Evolutionary conservation across 2,329 filamentous ascomycete species (phyloP), one percentile per base, ranked within the genome.

Genomic region (Trichothecium roseum): DNA sequence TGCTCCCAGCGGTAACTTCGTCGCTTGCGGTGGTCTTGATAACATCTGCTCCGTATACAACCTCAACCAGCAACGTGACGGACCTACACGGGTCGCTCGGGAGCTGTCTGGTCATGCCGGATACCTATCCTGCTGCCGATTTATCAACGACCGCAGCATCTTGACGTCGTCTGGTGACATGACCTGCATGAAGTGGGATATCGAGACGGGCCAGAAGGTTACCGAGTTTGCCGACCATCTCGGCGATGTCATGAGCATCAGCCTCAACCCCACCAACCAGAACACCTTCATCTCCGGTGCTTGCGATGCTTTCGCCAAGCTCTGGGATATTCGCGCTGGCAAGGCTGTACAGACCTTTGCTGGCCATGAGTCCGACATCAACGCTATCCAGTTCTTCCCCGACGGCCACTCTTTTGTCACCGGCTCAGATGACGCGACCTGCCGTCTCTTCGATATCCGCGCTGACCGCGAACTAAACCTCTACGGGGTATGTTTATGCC

Each of bases 41-140:
- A 98, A 98, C 65, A 96, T 98, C 57, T 96, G 91, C 73, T 96
- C 89, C 52, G 95, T 98, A 59, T 98, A 98, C 72, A 98, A 96
- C 63, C 77, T 98, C 43, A 95, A 94, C 45, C 87, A 91, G 45
- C 77, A 78, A 57, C 78, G 89, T 51, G 91, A 98, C 62, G 91
- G 89, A n/a, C 91, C 91, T 8, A 96, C 91, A 31, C 84, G 91
- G 43, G 91, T 96, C 43, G 89, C 89, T 45, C 81, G 89, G 46
- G 91, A 98, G 64, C 72, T 98, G 33, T 96, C 91, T 22, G 91
- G 91, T 30, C 91, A 98, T 60, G 94, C 89, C 30, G 91, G 91
- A 34, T 98, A 98, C 55, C 77, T 98, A 30, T 94, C 87, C 16
- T 98, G 91, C 81, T 96, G 91, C 60, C 83, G 91, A 45, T 98